phyloP scores from a whole-genome alignment of 768 basidiomycete species.

The Lyophyllum shimeji region DNA sequence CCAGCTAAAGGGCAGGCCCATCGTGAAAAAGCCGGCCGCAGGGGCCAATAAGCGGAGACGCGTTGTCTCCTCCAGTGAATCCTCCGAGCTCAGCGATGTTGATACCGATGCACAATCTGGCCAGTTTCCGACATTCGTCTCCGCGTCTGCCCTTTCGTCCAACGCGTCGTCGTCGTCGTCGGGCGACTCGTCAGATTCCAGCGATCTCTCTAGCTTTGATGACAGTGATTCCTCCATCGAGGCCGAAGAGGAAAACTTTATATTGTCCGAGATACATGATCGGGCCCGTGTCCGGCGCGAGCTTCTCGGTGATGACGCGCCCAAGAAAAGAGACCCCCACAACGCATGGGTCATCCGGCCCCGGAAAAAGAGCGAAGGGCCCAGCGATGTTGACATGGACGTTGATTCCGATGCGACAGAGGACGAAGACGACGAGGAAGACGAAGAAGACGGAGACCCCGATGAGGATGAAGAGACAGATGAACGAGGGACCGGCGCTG shows the following conservation, averaged over 20 bases:
- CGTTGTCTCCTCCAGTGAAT: conserved; percentile 26
- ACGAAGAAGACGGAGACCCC: conserved; percentile 36
- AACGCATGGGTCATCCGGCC: conserved; percentile 71
- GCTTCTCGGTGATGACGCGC: conserved; percentile 51
- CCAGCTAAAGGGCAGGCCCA: conserved; percentile 26
- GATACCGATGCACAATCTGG: conserved; percentile 34
- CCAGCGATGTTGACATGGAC: conserved; percentile 64
- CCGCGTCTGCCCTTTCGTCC: conserved; percentile 57
- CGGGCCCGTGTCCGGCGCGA: conserved; percentile 61
- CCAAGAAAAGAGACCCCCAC: conserved; percentile 38
- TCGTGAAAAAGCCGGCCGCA: conserved; percentile 24
- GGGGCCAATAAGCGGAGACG: conserved; percentile 35
- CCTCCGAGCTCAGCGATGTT: conserved; percentile 38
- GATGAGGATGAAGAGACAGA: conserved; percentile 50
- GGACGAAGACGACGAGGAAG: conserved; percentile 57
- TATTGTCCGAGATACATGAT: conserved; percentile 45
- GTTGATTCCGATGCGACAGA: conserved; percentile 60
- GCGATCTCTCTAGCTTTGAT: conserved; percentile 41
- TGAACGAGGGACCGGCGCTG: conserved; percentile 32
- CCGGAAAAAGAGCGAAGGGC: conserved; percentile 68
- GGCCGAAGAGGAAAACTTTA: conserved; percentile 63
- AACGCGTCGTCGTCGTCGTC: conserved; percentile 41
- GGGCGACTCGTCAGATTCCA: conserved; percentile 37
- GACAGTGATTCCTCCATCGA: conserved; percentile 56
- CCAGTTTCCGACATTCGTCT: conserved; percentile 67